phyloP scores from a whole-genome alignment of 345 rosid genomes.

The Citrus unshiu region DNA sequence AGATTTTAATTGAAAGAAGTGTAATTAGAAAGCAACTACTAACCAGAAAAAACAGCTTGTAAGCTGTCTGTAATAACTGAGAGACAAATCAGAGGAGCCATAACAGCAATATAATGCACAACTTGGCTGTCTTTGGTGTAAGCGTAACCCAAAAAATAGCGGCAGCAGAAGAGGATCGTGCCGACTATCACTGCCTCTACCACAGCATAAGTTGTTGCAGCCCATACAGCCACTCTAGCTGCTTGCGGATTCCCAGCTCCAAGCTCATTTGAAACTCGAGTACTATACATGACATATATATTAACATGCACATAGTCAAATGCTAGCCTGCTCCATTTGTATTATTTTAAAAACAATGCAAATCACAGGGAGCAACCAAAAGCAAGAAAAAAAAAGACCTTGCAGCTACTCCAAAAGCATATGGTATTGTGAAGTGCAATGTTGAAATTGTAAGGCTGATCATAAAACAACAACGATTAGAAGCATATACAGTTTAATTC shows the following conservation, averaged over 20 bases:
- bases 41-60: conserved; percentile 43
- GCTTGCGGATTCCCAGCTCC: conserved; percentile 40
- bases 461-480: background rate
- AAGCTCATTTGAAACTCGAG: conserved; percentile 50
- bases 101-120: conserved; percentile 24
- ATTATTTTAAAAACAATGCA: too few species aligned
- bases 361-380: background rate
- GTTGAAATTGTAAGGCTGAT: conserved; percentile 42
- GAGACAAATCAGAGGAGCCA: conserved; percentile 40
- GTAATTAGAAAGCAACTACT: background rate
- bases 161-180: conserved; percentile 22
- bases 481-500: background rate
- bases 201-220: conserved; percentile 13
- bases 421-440: conserved; percentile 45
- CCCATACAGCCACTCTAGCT: conserved; percentile 29
- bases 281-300: conserved; percentile 5
- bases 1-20: background rate
- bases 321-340: background rate
- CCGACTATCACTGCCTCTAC: conserved; percentile 26
- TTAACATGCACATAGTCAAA: background rate
- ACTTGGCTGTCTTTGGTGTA: conserved; percentile 36
- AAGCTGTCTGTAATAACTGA: conserved; percentile 36
- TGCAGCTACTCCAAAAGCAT: conserved; percentile 45
- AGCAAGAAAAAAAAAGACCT: conserved; percentile 22
- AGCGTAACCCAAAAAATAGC: conserved; percentile 32